Evolutionary conservation across 768 basidiomycete genomes (phyloP).

Genomic region (Brasilioporus rufonigricans): DNA sequence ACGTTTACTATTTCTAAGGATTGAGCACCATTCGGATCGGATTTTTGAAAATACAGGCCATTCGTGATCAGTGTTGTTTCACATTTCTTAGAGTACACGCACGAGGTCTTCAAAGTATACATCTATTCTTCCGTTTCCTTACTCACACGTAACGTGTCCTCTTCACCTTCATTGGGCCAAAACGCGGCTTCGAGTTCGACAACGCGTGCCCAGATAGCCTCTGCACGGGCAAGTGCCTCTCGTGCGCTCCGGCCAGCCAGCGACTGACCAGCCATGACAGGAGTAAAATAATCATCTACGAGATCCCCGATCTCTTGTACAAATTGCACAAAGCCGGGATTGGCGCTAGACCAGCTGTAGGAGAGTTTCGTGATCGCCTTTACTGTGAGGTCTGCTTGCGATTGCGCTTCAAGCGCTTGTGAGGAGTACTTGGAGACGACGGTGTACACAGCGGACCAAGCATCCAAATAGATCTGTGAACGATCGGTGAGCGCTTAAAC

Average conservation of each 20-base stretch:
- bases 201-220: constrained; percentile 55
- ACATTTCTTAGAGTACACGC: neutral
- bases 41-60: too few species aligned
- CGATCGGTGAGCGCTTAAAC: neutral
- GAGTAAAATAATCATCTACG: constrained; percentile 39
- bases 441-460: constrained; percentile 54
- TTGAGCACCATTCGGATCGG: too few species aligned
- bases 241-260: constrained; percentile 5
- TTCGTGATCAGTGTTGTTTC: neutral
- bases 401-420: neutral
- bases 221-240: constrained; percentile 34
- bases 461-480: constrained; percentile 62
- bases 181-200: constrained; percentile 60
- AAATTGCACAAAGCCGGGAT: constrained; percentile 49
- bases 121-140: neutral
- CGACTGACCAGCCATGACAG: constrained; percentile 36
- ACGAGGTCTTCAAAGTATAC: neutral
- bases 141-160: constrained; percentile 10
- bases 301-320: constrained; percentile 48
- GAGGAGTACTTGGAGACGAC: constrained; percentile 1
- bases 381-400: constrained; percentile 11
- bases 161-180: constrained; percentile 51
- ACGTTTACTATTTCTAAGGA: too few species aligned
- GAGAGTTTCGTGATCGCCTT: constrained; percentile 48
- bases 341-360: constrained; percentile 54